A percentile compares a stretch with the other conserved stretches of the same genome.
phyloP scores from a whole-genome alignment of 2,329 filamentous ascomycete genomes.

The Aspergillus pseudoglaucus region DNA sequence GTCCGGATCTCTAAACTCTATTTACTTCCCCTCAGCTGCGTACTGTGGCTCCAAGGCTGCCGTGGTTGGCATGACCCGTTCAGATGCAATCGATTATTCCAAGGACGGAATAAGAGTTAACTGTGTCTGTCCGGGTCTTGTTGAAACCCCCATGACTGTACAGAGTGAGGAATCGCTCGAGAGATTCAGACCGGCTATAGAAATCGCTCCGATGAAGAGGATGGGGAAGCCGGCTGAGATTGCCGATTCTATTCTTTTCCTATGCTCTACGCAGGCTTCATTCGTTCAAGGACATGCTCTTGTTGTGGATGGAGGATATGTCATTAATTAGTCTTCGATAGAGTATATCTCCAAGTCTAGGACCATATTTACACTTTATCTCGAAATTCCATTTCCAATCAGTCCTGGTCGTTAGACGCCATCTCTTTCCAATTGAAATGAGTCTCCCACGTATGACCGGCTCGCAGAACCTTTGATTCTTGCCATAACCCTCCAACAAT shows the following conservation, averaged over 20 bases:
- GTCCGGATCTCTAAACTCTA: neutral
- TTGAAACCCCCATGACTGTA: constrained; percentile 45
- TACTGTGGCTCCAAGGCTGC: constrained; percentile 56
- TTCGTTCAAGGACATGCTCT: constrained; percentile 49
- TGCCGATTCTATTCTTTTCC: constrained; percentile 45
- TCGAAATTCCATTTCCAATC: neutral
- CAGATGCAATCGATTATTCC: constrained; percentile 53
- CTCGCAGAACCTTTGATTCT: constrained; percentile 19
- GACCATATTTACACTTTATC: neutral
- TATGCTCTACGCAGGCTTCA: constrained; percentile 44
- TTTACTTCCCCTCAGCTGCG: constrained; percentile 33
- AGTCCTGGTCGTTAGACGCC: neutral
- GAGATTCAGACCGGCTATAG: constrained; percentile 36
- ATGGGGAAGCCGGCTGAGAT: constrained; percentile 48
- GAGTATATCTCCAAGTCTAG: neutral
- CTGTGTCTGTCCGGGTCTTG: constrained; percentile 36
- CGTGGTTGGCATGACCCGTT: constrained; percentile 51
- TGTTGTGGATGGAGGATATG: constrained; percentile 50
- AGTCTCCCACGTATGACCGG: constrained; percentile 18
- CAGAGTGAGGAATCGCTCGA: constrained; percentile 34
- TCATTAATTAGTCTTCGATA: constrained; percentile 26
- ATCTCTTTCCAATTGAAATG: constrained; percentile 19
- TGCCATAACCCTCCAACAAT: constrained; percentile 42
- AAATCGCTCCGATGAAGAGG: constrained; percentile 46
- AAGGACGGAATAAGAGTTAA: constrained; percentile 27